phyloP scores from a whole-genome alignment of 2,329 filamentous ascomycete species.

The Paracorniculantispora psalliotae region DNA sequence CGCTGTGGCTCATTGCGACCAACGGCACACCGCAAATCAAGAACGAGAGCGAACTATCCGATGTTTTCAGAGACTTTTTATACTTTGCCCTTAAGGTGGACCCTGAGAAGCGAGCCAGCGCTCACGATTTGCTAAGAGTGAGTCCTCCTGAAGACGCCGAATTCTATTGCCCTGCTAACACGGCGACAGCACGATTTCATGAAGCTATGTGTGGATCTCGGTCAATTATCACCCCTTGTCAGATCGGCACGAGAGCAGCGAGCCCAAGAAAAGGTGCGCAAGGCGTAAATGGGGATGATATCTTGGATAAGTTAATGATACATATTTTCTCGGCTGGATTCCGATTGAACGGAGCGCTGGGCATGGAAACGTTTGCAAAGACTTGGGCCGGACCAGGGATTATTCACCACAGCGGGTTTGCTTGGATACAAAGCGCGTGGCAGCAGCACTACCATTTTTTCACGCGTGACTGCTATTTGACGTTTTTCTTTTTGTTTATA shows the following conservation, averaged over 20 bases:
- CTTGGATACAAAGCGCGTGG: neutral
- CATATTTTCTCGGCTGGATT: neutral
- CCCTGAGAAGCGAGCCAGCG: slow-evolving; percentile 92
- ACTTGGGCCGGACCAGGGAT: neutral
- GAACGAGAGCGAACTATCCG: slow-evolving; percentile 76
- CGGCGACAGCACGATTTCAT: slow-evolving; percentile 68
- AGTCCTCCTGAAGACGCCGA: slow-evolving; percentile 32
- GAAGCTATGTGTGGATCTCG: slow-evolving; percentile 67
- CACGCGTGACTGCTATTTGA: neutral
- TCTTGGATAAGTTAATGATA: neutral
- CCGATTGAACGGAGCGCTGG: neutral
- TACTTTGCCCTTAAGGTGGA: slow-evolving; percentile 93
- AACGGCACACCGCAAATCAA: slow-evolving; percentile 95
- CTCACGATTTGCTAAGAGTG: slow-evolving; percentile 89
- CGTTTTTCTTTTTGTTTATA: slow-evolving; percentile 4
- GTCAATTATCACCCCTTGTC: slow-evolving; percentile 79
- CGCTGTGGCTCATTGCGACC: slow-evolving; percentile 92
- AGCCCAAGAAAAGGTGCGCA: slow-evolving; percentile 76
- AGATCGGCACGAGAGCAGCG: slow-evolving; percentile 78
- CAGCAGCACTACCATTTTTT: neutral
- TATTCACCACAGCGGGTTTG: neutral
- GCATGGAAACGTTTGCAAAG: neutral
- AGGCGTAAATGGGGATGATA: slow-evolving; percentile 33
- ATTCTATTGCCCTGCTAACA: slow-evolving; percentile 26
- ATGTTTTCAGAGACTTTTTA: slow-evolving; percentile 85